A percentile compares a stretch with the other conserved stretches of the same genome.
Evolutionary conservation across 805 yeast genomes (phyloP).

Genomic region (Candida michaelii): DNA sequence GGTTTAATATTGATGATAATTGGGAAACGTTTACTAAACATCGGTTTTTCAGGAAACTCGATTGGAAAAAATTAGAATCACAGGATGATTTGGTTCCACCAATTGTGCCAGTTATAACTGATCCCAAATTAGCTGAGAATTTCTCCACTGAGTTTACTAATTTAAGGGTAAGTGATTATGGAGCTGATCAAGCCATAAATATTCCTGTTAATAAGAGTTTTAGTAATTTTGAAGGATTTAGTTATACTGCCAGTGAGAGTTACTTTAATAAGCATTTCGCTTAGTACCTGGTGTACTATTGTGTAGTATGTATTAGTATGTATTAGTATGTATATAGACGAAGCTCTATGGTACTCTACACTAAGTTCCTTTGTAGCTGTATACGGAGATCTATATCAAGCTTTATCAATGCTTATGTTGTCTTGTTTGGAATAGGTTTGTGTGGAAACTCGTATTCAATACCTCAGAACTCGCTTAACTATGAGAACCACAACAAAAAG

Average conservation of each 20-base stretch:
- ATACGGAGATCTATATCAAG: too few relatives aligned
- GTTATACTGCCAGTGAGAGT: constrained; percentile 34
- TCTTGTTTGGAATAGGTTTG: too few relatives aligned
- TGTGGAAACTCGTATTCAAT: too few relatives aligned
- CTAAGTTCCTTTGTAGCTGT: too few relatives aligned
- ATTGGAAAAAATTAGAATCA: constrained; percentile 37
- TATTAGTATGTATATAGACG: not conserved
- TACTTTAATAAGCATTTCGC: constrained; percentile 20
- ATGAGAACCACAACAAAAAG: too few relatives aligned
- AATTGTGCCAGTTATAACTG: constrained; percentile 42
- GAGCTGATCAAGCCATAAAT: constrained; percentile 13
- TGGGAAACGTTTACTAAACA: constrained; percentile 34
- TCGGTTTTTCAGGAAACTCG: constrained; percentile 38
- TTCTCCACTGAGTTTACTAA: constrained; percentile 42
- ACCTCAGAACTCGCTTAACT: too few relatives aligned
- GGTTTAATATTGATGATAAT: constrained; percentile 36
- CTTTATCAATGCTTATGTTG: too few relatives aligned
- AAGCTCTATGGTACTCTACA: too few relatives aligned
- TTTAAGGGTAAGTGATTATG: constrained; percentile 41
- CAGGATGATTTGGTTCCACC: constrained; percentile 34
- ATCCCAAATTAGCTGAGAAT: constrained; percentile 46
- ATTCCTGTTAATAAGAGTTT: constrained; percentile 6
- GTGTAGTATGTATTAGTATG: not conserved
- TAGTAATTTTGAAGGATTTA: constrained; percentile 27
- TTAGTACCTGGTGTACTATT: constrained; percentile 8